phyloP scores from a whole-genome alignment of 495 filamentous ascomycete genomes.

The Hyphodiscus hymeniophilus region DNA sequence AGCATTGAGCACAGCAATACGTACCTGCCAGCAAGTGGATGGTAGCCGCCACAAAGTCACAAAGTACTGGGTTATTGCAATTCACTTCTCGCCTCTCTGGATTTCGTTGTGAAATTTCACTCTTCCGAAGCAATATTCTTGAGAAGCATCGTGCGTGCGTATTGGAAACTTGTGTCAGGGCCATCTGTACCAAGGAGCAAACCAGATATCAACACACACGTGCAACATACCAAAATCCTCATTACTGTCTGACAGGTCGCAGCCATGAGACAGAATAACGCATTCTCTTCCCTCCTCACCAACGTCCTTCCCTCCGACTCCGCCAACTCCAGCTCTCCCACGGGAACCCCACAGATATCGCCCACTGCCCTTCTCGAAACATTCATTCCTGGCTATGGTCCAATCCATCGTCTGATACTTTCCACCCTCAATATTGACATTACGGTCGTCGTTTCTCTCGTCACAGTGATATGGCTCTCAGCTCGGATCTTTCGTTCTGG shows the following conservation, averaged over 20 bases:
- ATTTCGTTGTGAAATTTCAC: too few species aligned
- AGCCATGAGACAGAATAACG: constrained; percentile 3
- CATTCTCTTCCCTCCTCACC: neutral
- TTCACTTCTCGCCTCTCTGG: too few species aligned
- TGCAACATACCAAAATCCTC: neutral
- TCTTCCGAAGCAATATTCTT: too few species aligned
- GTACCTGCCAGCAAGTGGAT: too few species aligned
- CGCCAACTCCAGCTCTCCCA: too few species aligned
- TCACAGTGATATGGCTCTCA: constrained; percentile 29
- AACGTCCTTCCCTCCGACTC: neutral
- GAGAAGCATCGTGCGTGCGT: too few species aligned
- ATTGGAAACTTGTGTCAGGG: too few species aligned
- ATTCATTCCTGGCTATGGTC: constrained; percentile 53
- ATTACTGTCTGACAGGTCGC: neutral
- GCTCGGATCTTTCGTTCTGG: constrained; percentile 22
- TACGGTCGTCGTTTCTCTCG: constrained; percentile 43
- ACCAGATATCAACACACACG: neutral
- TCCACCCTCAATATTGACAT: constrained; percentile 49
- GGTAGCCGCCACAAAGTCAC: too few species aligned
- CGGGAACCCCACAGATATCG: constrained; percentile 5
- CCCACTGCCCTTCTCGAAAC: constrained; percentile 42
- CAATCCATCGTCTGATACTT: constrained; percentile 45
- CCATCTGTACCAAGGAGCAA: too few species aligned
- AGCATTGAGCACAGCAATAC: too few species aligned
- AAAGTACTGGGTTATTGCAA: too few species aligned